Evolutionary conservation across 371 early-diverging fungal species (phyloP).

Genomic region (Haplosporangium sp.): DNA sequence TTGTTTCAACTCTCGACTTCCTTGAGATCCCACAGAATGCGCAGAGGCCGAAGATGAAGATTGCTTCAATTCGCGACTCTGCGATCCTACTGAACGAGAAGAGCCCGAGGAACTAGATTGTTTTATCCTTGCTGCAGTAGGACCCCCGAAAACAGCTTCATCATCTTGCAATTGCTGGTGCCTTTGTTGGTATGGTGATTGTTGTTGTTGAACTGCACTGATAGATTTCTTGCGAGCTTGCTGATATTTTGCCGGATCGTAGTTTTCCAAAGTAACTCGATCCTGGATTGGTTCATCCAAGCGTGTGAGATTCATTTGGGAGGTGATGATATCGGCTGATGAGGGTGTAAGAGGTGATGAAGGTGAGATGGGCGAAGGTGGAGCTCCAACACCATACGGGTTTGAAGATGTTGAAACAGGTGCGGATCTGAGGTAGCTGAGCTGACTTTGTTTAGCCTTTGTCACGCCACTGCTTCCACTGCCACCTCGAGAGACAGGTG

Average conservation of each 20-base stretch:
- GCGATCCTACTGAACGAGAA: constrained; percentile 34
- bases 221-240: constrained; percentile 42
- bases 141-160: constrained; percentile 8
- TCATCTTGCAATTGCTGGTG: constrained; percentile 28
- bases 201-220: constrained; percentile 14
- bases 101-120: constrained; percentile 45
- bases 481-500: constrained; percentile 34
- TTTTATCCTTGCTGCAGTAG: constrained; percentile 16
- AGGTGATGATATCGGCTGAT: constrained; percentile 28
- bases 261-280: constrained; percentile 26
- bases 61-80: constrained; percentile 2
- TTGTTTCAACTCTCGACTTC: constrained; percentile 20
- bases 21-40: background rate
- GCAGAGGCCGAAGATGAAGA: too few relatives aligned
- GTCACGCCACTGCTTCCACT: constrained; percentile 29
- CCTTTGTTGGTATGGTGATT: constrained; percentile 11
- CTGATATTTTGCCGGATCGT: constrained; percentile 39
- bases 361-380: constrained; percentile 46
- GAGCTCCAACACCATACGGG: background rate
- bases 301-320: constrained; percentile 31
- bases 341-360: constrained; percentile 36
- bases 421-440: constrained; percentile 30
- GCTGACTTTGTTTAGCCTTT: constrained; percentile 33
- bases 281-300: constrained; percentile 44
- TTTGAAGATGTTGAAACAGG: background rate